Evolutionary conservation across 1,284 basidiomycete species (phyloP).

Genomic region (Hemileia vastatrix): DNA sequence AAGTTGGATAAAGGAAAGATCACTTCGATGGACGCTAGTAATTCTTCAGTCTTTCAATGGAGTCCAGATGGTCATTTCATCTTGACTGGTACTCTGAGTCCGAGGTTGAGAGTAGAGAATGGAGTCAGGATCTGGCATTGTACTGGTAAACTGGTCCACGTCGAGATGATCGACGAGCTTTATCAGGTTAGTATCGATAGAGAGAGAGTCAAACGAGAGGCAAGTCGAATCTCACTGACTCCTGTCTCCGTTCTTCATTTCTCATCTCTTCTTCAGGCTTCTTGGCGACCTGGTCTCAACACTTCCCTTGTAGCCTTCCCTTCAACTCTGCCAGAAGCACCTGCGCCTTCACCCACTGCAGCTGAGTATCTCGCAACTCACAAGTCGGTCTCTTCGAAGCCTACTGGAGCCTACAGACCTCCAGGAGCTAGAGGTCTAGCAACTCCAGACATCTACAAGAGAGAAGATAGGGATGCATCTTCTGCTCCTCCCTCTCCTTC

Average conservation of each 20-base stretch:
- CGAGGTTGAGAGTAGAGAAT: slow-evolving; percentile 41
- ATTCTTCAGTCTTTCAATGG: slow-evolving; percentile 40
- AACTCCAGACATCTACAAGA: not conserved
- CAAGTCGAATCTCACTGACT: too few species aligned
- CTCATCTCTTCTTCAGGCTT: slow-evolving; percentile 45
- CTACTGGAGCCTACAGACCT: slow-evolving; percentile 43
- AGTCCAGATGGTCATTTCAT: slow-evolving; percentile 41
- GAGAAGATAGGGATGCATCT: not conserved
- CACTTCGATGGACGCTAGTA: slow-evolving; percentile 39
- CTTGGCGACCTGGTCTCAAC: slow-evolving; percentile 67
- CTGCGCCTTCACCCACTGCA: slow-evolving; percentile 58
- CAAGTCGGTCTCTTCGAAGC: too few species aligned
- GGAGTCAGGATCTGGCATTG: slow-evolving; percentile 44
- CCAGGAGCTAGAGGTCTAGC: slow-evolving; percentile 26
- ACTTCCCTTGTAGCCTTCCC: slow-evolving; percentile 64
- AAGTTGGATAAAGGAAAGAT: slow-evolving; percentile 36
- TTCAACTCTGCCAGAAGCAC: slow-evolving; percentile 61
- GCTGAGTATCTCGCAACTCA: slow-evolving; percentile 46
- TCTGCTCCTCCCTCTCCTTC: slow-evolving; percentile 25
- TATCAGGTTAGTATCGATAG: slow-evolving; percentile 28
- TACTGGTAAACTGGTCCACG: slow-evolving; percentile 40
- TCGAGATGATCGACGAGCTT: slow-evolving; percentile 41
- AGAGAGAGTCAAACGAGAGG: not conserved
- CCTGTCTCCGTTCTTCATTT: not conserved
- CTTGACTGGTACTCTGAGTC: slow-evolving; percentile 40